Evolutionary conservation across 495 filamentous ascomycete genomes (phyloP), one percentile per base, ranked within the genome.

Genomic region (Friedmanniomyces simplex): DNA sequence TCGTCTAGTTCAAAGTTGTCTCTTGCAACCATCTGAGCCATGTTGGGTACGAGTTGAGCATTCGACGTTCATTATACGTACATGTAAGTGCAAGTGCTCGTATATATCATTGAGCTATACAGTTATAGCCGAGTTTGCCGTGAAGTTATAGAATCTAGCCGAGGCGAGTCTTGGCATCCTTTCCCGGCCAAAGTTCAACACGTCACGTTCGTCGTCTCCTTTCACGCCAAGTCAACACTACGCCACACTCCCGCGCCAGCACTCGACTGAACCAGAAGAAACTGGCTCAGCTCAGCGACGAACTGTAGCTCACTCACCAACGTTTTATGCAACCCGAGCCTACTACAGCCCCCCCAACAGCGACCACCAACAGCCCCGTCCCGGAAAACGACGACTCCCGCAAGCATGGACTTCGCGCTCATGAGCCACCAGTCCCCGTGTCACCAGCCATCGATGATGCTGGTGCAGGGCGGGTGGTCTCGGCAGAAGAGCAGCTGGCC

Each of bases 251-350:
- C 50, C 25, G 37, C 24, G 25, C 46, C 3, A 30, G 43, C 22
- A 21, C 3, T 26, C 34, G 61, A 73, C 70, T 73, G 68, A 72
- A 58, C 71, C 63, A 66, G 50, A 14, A 59, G 28, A 26, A 62
- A 56, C 74, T 77, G 75, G 87, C 81, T 89, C 88, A 86, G 88
- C 88, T 85, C 70, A 3, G 70, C 65, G 47, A 61, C 36, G 57
- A 50, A 63, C 66, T 64, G 54, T 62, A 72, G 64, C 71, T 68
- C 66, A 58, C 61, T 60, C 73, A 72, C 71, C 69, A 22, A 13
- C 42, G 39, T 84, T 96, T 83, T 94, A 96, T 96, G 90, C 89
- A 91, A 83, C 73, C 84, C 81, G 85, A 85, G 82, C 77, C 78
- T 66, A 72, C 76, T 70, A 77, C 82, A 70, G 75, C 75, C 76